Base-by-base conservation (phyloP, 805 yeast genomes). In the Candida chilensis region DNA sequence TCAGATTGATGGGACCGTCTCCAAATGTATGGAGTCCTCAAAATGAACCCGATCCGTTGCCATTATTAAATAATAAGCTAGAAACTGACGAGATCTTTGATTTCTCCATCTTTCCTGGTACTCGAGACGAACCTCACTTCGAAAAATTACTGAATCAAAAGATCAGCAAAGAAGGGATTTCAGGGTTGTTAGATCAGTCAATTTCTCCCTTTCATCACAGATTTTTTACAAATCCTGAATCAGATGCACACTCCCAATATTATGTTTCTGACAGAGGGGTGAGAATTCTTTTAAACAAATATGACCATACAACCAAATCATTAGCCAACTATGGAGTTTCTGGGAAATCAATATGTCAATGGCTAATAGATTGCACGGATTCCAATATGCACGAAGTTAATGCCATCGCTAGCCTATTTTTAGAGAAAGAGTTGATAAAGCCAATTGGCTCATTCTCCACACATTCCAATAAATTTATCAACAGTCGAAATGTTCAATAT, bases 291-390 rank as follows among this genome's bases (percentile, higher is more conserved):
- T 47, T 60, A 26, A 46, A 67, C 27, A 64, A 62, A 33, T 40
- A 42, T 5, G 64, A 67, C 35, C 52, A 50, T 8, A 33, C 38
- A 4, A 29, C 37, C 17, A 38, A 43, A 16, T 43, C 44, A 1
- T 34, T 42, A 2, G 44, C 66, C 2, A 54, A 62, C n/a, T 66
- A 64, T 40, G 67, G 75, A 32, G 65, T 84, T 37, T 67, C 82
- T 2, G 94, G 96, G 0, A 81, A 81, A 41, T 80, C 92, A 0
- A 58, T 80, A 1, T 68, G 77, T 52, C 96, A 87, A 45, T 90
- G 95, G 95, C 45, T 90, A 5, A 66, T 80, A 73, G 97, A 90
- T 38, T 87, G 96, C 45, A 82, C 95, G 1, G 92, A 84, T 44
- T 60, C 78, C 1, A 48, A 64, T 30, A 46, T 53, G 0, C 54